Evolutionary conservation across 2,329 filamentous ascomycete species (phyloP).

Genomic region (Cordyceps tenuipes): DNA sequence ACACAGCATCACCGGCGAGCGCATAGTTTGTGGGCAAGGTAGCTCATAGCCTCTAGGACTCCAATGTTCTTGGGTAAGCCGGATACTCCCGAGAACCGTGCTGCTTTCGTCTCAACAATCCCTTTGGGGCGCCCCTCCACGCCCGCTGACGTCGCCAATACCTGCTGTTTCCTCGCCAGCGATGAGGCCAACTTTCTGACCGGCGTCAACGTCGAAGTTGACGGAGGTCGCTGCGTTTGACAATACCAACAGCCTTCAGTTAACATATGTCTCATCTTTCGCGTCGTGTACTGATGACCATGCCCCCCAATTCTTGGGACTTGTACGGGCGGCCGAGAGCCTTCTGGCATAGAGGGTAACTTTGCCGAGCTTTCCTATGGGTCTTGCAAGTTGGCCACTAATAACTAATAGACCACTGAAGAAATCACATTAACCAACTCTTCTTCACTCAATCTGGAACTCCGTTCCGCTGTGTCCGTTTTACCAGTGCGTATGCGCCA

Average conservation of each 20-base stretch:
- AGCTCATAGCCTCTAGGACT: slow-evolving; percentile 22
- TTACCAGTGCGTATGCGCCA: too few species aligned
- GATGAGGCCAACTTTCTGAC: slow-evolving; percentile 66
- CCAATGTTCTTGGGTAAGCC: slow-evolving; percentile 51
- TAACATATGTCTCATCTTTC: background rate
- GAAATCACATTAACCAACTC: too few species aligned
- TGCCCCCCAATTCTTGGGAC: background rate
- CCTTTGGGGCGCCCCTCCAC: slow-evolving; percentile 47
- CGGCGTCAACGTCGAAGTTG: slow-evolving; percentile 55
- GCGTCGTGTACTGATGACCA: background rate
- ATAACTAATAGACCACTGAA: too few species aligned
- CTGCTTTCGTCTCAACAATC: slow-evolving; percentile 44
- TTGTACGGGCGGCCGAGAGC: background rate
- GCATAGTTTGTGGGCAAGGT: too few species aligned
- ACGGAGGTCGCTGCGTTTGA: slow-evolving; percentile 23
- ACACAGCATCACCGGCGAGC: background rate
- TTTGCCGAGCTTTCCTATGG: too few species aligned
- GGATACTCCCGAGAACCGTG: slow-evolving; percentile 53
- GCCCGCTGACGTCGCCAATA: slow-evolving; percentile 62
- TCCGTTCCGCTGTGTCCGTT: too few species aligned
- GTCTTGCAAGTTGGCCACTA: too few species aligned
- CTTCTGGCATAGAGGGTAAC: too few species aligned
- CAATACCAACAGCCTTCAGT: background rate
- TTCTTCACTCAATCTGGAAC: too few species aligned
- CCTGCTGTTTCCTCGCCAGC: slow-evolving; percentile 60